Evolutionary conservation across 139 green algal species (phyloP), one percentile per base, ranked within the genome.

Genomic region (Micractinium sp.): DNA sequence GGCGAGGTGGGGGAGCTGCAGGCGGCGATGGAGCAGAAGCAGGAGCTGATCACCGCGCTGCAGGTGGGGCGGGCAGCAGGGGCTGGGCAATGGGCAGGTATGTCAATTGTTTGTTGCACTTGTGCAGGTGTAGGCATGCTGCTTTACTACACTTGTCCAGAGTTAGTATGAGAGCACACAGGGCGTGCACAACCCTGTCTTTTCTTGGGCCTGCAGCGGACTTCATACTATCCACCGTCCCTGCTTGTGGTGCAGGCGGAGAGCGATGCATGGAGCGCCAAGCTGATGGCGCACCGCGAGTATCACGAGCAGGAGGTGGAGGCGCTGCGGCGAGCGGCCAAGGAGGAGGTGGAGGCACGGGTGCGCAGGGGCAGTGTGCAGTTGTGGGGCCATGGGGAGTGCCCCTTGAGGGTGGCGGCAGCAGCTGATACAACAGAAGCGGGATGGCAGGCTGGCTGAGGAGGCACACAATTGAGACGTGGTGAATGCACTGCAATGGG

Each of bases 251-350:
- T 16, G 53, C 86, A 90, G 86, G 77, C 63, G 16, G 86, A 90
- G 63, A 86, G 78, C 78, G 86, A 85, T 23, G 61, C 53, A 14
- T 90, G 86, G 76, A 79, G 39, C 66, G 86, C 77, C 77, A 90
- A 90, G 77, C 77, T 90, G 60, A 90, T 90, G 78, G 86, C 86
- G 0, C 77, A 86, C 38, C 76, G 86, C 2, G 86, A 90, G 86
- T 47, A 36, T 25, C 61, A 81, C 9, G 77, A 86, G 38, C 77
- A 60, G 77, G 86, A 90, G 77, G 78, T 86, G 39, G 86, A 85
- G 35, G 36, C 36, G 61, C 77, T 81, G 60, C 77, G 77, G 27
- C 38, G 36, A 1, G 61, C 85, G 79, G 60, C 66, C 33, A 66
- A 60, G 77, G 60, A 86, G 63, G 86, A 90, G 63, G 35, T 39